phyloP scores from a whole-genome alignment of 1,284 basidiomycete genomes.

The Ganoderma lingzhi region DNA sequence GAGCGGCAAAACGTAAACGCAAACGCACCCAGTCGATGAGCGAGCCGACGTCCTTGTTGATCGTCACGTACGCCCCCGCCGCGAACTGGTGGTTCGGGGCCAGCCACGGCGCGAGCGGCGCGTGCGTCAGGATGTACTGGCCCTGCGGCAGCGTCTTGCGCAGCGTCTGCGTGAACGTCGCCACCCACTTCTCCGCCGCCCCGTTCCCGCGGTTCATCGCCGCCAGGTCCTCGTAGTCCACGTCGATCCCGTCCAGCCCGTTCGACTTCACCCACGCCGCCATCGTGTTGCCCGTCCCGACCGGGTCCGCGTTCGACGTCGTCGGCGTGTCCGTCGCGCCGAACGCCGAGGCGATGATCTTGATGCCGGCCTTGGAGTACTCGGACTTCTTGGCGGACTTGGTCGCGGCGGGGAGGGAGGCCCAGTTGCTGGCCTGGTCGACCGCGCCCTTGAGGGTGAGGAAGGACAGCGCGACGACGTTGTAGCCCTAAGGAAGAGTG shows the following conservation, averaged over 20 bases:
- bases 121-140: constrained; percentile 46
- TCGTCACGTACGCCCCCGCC: constrained; percentile 68
- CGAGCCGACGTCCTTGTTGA: constrained; percentile 62
- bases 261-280: constrained; percentile 45
- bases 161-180: constrained; percentile 46
- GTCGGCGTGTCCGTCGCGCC: constrained; percentile 61
- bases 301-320: constrained; percentile 48
- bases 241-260: constrained; percentile 61
- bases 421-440: constrained; percentile 24
- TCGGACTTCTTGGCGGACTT: constrained; percentile 48
- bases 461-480: constrained; percentile 29
- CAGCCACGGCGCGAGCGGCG: constrained; percentile 64
- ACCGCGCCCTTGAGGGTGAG: constrained; percentile 20
- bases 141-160: constrained; percentile 43
- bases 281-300: constrained; percentile 52
- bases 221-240: constrained; percentile 63
- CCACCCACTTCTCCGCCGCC: constrained; percentile 50
- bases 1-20: too few species aligned
- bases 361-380: constrained; percentile 55
- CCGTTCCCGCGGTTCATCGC: constrained; percentile 51
- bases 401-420: constrained; percentile 22
- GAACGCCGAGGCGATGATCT: constrained; percentile 55
- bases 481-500: constrained; percentile 17
- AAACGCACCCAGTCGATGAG: constrained; percentile 46
- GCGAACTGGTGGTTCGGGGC: constrained; percentile 52